phyloP scores from a whole-genome alignment of 2,329 filamentous ascomycete genomes.

The Aquanectria penicillioides region DNA sequence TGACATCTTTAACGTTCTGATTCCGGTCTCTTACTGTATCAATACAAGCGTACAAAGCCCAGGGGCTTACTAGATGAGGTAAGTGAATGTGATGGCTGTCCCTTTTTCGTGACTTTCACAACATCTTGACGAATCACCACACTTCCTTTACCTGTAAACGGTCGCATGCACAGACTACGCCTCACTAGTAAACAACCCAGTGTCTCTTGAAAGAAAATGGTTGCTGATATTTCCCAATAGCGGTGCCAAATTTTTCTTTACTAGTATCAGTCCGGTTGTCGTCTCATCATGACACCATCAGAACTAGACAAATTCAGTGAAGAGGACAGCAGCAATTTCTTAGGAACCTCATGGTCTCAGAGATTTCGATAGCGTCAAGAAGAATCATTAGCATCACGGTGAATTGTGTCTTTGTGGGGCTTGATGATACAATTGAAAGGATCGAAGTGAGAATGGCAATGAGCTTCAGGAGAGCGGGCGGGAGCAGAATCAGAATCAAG shows the following conservation, averaged over 20 bases:
- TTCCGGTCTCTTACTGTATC: slow-evolving; percentile 10
- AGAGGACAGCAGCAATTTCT: slow-evolving; percentile 3
- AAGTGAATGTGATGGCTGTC: not conserved
- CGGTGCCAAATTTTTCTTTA: not conserved
- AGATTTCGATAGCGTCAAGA: slow-evolving; percentile 29
- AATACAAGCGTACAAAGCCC: not conserved
- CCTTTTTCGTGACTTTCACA: not conserved
- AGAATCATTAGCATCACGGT: not conserved
- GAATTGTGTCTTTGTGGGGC: slow-evolving; percentile 33
- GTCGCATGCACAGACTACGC: not conserved
- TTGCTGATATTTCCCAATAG: slow-evolving; percentile 23
- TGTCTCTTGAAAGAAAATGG: not conserved
- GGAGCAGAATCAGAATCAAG: not conserved
- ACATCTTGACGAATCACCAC: not conserved
- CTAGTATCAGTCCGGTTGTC: not conserved
- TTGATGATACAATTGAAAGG: slow-evolving; percentile 33
- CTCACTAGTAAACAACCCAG: not conserved
- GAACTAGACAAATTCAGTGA: slow-evolving; percentile 25
- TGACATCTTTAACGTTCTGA: not conserved
- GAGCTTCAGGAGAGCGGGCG: not conserved
- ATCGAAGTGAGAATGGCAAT: not conserved
- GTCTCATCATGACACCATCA: slow-evolving; percentile 27
- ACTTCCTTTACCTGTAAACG: not conserved
- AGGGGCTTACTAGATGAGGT: not conserved
- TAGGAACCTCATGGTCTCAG: not conserved